Percentiles rank a stretch among this genome's conserved stretches.
Conservation (phyloP, 495 filamentous ascomycete species). For the Penicillium herquei region DNA sequence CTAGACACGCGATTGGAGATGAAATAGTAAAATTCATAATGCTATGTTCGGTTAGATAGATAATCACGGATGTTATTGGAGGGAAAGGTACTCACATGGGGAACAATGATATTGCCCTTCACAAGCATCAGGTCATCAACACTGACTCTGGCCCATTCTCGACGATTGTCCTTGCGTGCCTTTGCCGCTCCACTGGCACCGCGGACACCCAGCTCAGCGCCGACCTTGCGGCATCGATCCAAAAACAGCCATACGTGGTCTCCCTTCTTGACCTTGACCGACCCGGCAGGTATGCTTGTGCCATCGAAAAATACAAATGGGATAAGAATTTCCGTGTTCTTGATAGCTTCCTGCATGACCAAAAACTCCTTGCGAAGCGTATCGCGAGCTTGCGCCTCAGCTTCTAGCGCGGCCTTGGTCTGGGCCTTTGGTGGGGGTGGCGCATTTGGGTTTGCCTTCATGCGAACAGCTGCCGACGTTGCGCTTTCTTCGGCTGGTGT, state of each 20-base stretch:
- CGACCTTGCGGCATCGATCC: slow-evolving; percentile 85
- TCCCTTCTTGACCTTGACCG: slow-evolving; percentile 85
- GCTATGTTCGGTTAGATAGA: slow-evolving; percentile 51
- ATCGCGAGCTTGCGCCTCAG: slow-evolving; percentile 81
- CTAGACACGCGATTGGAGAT: slow-evolving; percentile 83
- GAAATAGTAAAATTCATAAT: slow-evolving; percentile 96
- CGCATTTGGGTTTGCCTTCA: slow-evolving; percentile 67
- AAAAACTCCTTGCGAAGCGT: slow-evolving; percentile 82
- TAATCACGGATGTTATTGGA: too few relatives aligned
- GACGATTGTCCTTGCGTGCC: slow-evolving; percentile 56
- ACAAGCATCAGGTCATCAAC: slow-evolving; percentile 98
- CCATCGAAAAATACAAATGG: slow-evolving; percentile 99
- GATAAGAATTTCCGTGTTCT: slow-evolving; percentile 83
- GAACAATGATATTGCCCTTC: slow-evolving; percentile 86
- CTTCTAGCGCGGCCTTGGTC: slow-evolving; percentile 80
- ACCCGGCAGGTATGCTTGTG: slow-evolving; percentile 85
- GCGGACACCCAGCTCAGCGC: slow-evolving; percentile 75
- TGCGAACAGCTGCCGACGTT: slow-evolving; percentile 42
- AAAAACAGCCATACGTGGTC: slow-evolving; percentile 89
- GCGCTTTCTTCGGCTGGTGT: slow-evolving; percentile 39
- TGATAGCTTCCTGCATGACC: slow-evolving; percentile 78
- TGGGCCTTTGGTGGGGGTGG: slow-evolving; percentile 71
- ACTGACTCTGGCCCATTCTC: slow-evolving; percentile 89
- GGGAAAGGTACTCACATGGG: slow-evolving; percentile 66
- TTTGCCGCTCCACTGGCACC: slow-evolving; percentile 54